Evolutionary conservation across 768 basidiomycete species (phyloP).

Genomic region (Ramaria sp.): DNA sequence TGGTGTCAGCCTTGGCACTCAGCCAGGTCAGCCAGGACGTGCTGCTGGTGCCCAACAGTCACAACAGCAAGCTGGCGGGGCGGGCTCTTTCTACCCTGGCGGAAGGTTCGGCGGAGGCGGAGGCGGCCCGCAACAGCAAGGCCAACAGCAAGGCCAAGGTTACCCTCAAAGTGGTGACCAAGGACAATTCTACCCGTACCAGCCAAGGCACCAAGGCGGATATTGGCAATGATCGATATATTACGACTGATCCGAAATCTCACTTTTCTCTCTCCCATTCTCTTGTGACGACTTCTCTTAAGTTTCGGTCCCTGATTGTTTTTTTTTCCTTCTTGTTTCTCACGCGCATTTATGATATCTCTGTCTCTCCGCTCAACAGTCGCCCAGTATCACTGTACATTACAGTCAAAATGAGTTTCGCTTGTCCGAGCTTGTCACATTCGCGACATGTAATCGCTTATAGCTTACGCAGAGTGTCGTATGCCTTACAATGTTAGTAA

Average conservation of each 20-base stretch:
- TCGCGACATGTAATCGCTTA: no score
- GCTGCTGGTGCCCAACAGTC: conserved; percentile 31
- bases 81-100: conserved; percentile 25
- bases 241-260: not conserved
- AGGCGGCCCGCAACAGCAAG: conserved; percentile 40
- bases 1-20: conserved; percentile 32
- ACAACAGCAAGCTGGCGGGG: conserved; percentile 22
- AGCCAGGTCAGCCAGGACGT: conserved; percentile 30
- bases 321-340: conserved; percentile 4
- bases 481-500: no score
- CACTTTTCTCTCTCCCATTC: not conserved
- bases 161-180: conserved; percentile 56
- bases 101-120: conserved; percentile 30
- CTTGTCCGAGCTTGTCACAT: not conserved
- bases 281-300: not conserved
- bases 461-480: no score
- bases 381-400: not conserved
- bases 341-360: conserved; percentile 1
- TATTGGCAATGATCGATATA: conserved; percentile 30
- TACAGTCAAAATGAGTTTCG: conserved; percentile 1
- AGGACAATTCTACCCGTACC: conserved; percentile 62
- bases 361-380: not conserved
- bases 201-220: conserved; percentile 56
- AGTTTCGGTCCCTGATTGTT: not conserved
- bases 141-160: conserved; percentile 26